Percentiles rank a stretch among this genome's conserved stretches.
Evolutionary conservation across 2,329 filamentous ascomycete species (phyloP).

Genomic region (Monilinia aucupariae): DNA sequence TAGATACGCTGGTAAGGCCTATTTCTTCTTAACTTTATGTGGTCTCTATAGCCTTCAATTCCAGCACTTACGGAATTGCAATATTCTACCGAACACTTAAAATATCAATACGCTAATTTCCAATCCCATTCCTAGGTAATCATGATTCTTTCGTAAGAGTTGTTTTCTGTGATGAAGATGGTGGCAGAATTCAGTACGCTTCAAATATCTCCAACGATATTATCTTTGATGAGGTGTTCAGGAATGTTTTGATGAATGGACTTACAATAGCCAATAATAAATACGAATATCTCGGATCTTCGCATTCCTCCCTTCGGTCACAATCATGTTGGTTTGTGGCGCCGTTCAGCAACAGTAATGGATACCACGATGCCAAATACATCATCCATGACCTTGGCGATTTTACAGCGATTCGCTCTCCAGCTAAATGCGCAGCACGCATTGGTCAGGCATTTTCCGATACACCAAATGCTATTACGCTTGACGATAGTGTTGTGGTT

Average conservation of each 20-base stretch:
- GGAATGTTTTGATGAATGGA: slow-evolving; percentile 49
- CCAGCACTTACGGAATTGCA: too few relatives aligned
- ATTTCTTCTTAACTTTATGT: not conserved
- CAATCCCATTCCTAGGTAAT: not conserved
- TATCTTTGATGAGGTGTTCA: slow-evolving; percentile 56
- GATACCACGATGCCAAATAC: slow-evolving; percentile 31
- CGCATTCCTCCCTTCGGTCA: slow-evolving; percentile 68
- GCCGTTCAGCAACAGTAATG: slow-evolving; percentile 39
- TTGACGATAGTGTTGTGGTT: slow-evolving; percentile 34
- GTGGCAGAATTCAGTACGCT: slow-evolving; percentile 56
- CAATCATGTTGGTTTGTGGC: slow-evolving; percentile 66
- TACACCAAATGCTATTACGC: slow-evolving; percentile 57
- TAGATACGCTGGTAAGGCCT: slow-evolving; percentile 48
- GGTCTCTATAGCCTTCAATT: too few relatives aligned
- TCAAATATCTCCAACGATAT: slow-evolving; percentile 44
- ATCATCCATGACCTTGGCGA: slow-evolving; percentile 45
- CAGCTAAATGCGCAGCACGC: slow-evolving; percentile 53
- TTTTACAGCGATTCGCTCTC: slow-evolving; percentile 47
- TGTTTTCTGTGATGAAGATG: slow-evolving; percentile 69
- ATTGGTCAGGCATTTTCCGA: slow-evolving; percentile 68
- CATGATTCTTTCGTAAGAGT: slow-evolving; percentile 64
- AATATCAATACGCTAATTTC: too few relatives aligned
- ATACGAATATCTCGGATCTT: slow-evolving; percentile 70
- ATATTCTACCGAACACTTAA: too few relatives aligned
- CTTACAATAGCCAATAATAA: slow-evolving; percentile 58